Percentiles rank a stretch among this genome's conserved stretches.
These are phyloP conservation scores for Lonicera japonica DNA, from an alignment of 129 eudicot species.

Conservation along the genomic window DNA sequence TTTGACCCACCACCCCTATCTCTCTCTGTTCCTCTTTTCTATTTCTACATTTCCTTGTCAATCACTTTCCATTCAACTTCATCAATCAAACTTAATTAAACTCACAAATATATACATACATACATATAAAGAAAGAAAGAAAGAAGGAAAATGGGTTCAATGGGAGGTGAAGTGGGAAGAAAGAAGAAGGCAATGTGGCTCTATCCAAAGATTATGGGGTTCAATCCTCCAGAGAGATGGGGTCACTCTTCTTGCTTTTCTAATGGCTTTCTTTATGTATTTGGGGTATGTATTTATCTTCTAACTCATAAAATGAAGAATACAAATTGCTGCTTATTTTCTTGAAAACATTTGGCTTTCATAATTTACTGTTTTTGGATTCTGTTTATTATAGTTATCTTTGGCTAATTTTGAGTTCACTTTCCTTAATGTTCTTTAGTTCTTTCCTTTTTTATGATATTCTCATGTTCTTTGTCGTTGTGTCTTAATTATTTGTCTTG, in stretches of 20 bases:
- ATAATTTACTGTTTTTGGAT: not conserved
- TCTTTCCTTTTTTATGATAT: too few species aligned
- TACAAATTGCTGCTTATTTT: not conserved
- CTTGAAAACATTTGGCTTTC: not conserved
- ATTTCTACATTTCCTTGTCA: not conserved
- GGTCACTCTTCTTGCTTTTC: constrained; percentile 90
- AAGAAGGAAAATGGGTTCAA: constrained; percentile 34
- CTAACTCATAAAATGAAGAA: too few species aligned
- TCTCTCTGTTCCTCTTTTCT: constrained; percentile 11
- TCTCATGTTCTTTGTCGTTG: too few species aligned
- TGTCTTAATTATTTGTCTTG: too few species aligned
- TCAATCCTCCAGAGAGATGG: constrained; percentile 92
- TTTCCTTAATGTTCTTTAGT: constrained; percentile 18
- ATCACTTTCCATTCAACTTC: not conserved
- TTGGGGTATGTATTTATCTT: constrained; percentile 54
- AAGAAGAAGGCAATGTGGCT: constrained; percentile 81
- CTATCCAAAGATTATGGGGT: constrained; percentile 65
- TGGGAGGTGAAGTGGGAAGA: constrained; percentile 33
- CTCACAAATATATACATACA: not conserved
- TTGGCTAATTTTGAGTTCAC: constrained; percentile 15
- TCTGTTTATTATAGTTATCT: constrained; percentile 6
- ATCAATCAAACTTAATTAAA: constrained; percentile 1
- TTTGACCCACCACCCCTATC: constrained; percentile 4
- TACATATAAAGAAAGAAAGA: not conserved
- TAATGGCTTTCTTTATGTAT: constrained; percentile 73